Percentiles rank a stretch among this genome's conserved stretches.
phyloP scores from a whole-genome alignment of 495 filamentous ascomycete genomes.

The Bacidia gigantensis region DNA sequence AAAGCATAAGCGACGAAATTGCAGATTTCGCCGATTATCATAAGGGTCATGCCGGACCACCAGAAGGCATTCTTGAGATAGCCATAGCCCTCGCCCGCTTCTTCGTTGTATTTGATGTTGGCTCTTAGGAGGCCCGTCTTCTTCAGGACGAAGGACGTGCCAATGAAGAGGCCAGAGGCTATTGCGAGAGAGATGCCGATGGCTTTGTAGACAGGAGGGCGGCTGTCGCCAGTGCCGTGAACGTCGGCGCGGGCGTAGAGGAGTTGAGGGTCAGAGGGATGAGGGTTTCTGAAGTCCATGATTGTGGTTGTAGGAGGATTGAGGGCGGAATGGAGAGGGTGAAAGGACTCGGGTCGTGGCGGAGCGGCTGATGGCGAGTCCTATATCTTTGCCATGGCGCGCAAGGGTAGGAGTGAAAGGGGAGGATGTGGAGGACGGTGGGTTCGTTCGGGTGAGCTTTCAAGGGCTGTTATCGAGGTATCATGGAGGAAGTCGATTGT shows the following conservation, averaged over 20 bases:
- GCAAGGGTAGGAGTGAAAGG: neutral
- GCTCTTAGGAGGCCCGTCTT: slow-evolving; percentile 83
- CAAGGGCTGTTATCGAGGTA: neutral
- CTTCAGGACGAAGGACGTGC: slow-evolving; percentile 88
- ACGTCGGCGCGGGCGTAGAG: neutral
- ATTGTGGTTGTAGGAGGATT: neutral
- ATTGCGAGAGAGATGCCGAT: slow-evolving; percentile 80
- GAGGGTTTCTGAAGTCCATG: neutral
- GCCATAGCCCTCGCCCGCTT: slow-evolving; percentile 92
- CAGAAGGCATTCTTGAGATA: slow-evolving; percentile 93
- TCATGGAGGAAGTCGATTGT: no score
- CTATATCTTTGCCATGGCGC: neutral
- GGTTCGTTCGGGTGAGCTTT: no score
- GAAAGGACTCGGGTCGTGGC: neutral
- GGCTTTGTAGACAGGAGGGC: slow-evolving; percentile 62
- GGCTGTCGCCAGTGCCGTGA: slow-evolving; percentile 10
- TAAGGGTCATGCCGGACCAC: slow-evolving; percentile 94
- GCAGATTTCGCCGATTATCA: slow-evolving; percentile 94
- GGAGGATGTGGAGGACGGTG: no score
- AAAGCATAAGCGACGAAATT: slow-evolving; percentile 98
- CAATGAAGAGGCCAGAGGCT: slow-evolving; percentile 85
- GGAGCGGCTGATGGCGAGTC: neutral
- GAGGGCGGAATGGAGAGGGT: neutral
- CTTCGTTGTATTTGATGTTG: slow-evolving; percentile 93
- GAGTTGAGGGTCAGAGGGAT: neutral